These are phyloP conservation scores for Solanum virginianum DNA, from an alignment of 257 asterid species.

Conservation along the genomic window DNA sequence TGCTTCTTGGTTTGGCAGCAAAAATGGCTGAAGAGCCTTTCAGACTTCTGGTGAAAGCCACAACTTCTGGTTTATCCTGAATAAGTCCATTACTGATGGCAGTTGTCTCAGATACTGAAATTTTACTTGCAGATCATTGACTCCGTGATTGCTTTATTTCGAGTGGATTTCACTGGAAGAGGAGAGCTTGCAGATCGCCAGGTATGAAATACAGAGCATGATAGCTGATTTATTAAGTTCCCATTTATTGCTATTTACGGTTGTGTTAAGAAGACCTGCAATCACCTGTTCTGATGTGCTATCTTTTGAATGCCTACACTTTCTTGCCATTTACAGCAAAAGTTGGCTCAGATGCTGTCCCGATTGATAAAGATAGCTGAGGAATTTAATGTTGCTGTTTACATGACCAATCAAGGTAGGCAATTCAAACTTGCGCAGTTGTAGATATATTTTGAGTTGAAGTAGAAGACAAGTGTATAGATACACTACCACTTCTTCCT, in stretches of 20 bases:
- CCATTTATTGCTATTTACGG: not conserved
- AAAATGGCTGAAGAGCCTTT: constrained; percentile 99
- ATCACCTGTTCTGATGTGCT: not conserved
- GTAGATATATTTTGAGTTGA: not conserved
- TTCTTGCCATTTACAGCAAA: constrained; percentile 53
- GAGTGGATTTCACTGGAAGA: constrained; percentile 96
- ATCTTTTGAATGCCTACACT: not conserved
- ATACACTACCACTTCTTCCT: not conserved
- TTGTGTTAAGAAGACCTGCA: not conserved
- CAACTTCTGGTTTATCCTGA: not conserved
- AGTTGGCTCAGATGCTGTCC: constrained; percentile 98
- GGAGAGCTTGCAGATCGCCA: constrained; percentile 99
- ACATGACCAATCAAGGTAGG: constrained; percentile 98
- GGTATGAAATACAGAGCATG: constrained; percentile 22
- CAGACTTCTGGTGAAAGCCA: constrained; percentile 69
- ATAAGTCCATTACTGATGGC: not conserved
- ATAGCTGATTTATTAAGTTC: not conserved
- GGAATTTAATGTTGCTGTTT: constrained; percentile 96
- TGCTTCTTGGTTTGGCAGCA: constrained; percentile 94
- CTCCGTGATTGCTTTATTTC: constrained; percentile 88
- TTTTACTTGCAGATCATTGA: constrained; percentile 67
- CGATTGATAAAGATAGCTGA: constrained; percentile 89
- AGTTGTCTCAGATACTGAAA: constrained; percentile 3
- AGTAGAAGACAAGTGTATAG: not conserved
- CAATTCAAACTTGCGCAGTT: not conserved